Evolutionary conservation across 257 asterid genomes (phyloP).

Genomic region (Thymus quinquecostatus): DNA sequence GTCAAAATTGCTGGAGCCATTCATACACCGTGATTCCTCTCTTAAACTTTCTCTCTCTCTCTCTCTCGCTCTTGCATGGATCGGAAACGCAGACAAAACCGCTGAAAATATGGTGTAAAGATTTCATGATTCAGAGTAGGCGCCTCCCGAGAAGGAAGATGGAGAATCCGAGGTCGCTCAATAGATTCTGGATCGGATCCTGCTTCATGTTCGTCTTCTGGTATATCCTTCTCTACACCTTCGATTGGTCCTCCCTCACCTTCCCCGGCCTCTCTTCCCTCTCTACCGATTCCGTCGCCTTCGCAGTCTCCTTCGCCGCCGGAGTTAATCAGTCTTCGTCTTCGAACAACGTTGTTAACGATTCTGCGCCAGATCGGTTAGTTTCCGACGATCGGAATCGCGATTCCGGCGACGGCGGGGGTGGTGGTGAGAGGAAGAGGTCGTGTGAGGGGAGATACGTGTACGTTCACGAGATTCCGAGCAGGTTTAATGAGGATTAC

Average conservation of each 20-base stretch:
- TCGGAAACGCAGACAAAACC: neutral
- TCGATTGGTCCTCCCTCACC: slow-evolving; percentile 65
- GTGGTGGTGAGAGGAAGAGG: neutral
- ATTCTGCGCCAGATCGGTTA: no score
- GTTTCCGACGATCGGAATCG: neutral
- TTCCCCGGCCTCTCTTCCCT: slow-evolving; percentile 42
- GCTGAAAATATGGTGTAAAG: neutral
- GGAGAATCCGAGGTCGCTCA: slow-evolving; percentile 51
- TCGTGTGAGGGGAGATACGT: slow-evolving; percentile 60
- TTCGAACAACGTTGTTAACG: neutral
- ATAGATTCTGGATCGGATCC: slow-evolving; percentile 61
- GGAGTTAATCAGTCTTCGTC: neutral
- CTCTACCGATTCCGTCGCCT: slow-evolving; percentile 28
- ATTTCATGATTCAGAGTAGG: slow-evolving; percentile 38
- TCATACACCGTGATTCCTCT: slow-evolving; percentile 29
- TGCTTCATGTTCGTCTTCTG: slow-evolving; percentile 58
- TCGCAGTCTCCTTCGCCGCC: slow-evolving; percentile 33
- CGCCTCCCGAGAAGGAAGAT: slow-evolving; percentile 32
- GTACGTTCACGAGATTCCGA: slow-evolving; percentile 63
- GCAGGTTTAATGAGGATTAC: slow-evolving; percentile 57
- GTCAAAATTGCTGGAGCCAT: slow-evolving; percentile 26
- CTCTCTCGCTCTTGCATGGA: neutral
- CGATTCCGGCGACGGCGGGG: neutral
- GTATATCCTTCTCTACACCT: slow-evolving; percentile 62
- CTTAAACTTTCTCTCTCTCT: slow-evolving; percentile 2